Evolutionary conservation across 495 filamentous ascomycete species (phyloP).

Genomic region (Rusavskia elegans): DNA sequence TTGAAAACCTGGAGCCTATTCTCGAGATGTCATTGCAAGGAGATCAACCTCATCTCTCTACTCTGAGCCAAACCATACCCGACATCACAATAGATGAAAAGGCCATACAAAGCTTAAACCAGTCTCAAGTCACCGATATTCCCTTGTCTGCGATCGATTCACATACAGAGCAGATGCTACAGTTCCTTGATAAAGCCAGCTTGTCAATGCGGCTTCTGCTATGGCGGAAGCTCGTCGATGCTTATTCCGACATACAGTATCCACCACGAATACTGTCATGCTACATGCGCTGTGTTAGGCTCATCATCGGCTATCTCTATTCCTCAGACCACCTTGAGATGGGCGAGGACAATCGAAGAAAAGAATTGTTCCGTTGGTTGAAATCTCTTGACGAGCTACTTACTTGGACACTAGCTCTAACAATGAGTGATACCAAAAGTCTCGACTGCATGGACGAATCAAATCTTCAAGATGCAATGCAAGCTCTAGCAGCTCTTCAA

Average conservation of each 20-base stretch:
- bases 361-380: constrained; percentile 55
- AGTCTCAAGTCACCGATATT: too few relatives aligned
- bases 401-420: constrained; percentile 42
- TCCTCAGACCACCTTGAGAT: constrained; percentile 43
- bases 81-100: background rate
- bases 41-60: background rate
- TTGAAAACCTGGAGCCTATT: constrained; percentile 85
- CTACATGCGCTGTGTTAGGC: constrained; percentile 67
- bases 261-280: constrained; percentile 75
- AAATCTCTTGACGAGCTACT: constrained; percentile 63
- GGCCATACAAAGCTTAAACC: too few relatives aligned
- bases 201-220: constrained; percentile 69
- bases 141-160: constrained; percentile 18
- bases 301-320: constrained; percentile 59
- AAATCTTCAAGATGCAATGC: constrained; percentile 54
- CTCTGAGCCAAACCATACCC: background rate
- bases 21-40: constrained; percentile 51
- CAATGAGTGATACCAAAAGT: constrained; percentile 47
- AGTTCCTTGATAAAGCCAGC: constrained; percentile 66
- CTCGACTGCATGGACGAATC: constrained; percentile 75
- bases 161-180: constrained; percentile 55
- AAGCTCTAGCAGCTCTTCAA: constrained; percentile 45
- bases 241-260: constrained; percentile 72
- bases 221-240: constrained; percentile 74
- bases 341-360: constrained; percentile 43